Evolutionary conservation across 2,329 filamentous ascomycete genomes (phyloP).

Genomic region (Aspergillus versicolor): DNA sequence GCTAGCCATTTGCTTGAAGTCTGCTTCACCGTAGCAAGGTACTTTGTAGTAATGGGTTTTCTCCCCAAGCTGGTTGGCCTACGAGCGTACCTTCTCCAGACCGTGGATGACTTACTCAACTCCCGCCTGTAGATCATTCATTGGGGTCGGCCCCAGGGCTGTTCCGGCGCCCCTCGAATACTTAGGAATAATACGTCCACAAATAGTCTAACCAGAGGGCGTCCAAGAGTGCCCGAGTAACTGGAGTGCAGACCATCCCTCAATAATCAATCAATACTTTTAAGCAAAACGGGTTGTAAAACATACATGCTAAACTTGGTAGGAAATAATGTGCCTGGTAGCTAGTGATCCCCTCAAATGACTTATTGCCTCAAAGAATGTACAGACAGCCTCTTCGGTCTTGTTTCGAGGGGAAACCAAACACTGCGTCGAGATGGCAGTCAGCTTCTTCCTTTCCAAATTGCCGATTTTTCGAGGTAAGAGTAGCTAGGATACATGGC

Average conservation of each 20-base stretch:
- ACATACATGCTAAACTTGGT: neutral
- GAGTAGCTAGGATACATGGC: neutral
- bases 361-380: slow-evolving; percentile 7
- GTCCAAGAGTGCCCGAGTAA: neutral
- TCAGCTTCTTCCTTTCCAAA: neutral
- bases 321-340: neutral
- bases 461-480: neutral
- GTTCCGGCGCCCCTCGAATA: no score
- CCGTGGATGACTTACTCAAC: neutral
- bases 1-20: neutral
- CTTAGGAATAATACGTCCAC: no score
- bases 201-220: neutral
- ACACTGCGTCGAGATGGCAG: neutral
- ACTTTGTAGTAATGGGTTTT: neutral
- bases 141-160: neutral
- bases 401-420: neutral
- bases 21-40: neutral
- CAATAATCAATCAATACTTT: neutral
- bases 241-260: no score
- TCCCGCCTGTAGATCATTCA: neutral
- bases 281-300: neutral
- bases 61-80: neutral
- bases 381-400: neutral
- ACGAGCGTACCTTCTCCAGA: no score
- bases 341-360: neutral